These are phyloP conservation scores for Waltergamsia citrina DNA, from an alignment of 2,329 filamentous ascomycete genomes.

Conservation along the genomic window DNA sequence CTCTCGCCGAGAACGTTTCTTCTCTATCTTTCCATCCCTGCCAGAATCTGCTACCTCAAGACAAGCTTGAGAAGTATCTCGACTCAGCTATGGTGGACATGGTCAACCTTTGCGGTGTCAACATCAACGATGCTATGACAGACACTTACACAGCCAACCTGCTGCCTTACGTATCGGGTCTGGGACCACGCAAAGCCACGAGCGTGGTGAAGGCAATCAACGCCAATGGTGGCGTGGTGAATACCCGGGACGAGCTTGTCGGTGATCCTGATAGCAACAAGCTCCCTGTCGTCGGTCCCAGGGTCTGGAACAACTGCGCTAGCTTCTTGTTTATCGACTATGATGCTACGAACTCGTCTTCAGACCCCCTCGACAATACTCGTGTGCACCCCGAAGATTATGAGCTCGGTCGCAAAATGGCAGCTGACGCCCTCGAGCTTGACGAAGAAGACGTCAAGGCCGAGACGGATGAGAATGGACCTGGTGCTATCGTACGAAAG, in stretches of 20 bases:
- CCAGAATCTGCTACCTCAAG: constrained; percentile 78
- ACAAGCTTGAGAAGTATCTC: constrained; percentile 76
- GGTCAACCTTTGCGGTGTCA: constrained; percentile 92
- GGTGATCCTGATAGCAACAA: constrained; percentile 77
- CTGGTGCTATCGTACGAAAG: constrained; percentile 84
- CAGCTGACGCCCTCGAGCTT: constrained; percentile 88
- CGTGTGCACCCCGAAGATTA: constrained; percentile 98
- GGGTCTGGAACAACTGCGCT: constrained; percentile 93
- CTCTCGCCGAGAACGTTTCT: constrained; percentile 76
- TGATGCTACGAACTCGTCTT: constrained; percentile 69
- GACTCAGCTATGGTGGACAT: constrained; percentile 98
- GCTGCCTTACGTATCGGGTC: constrained; percentile 80
- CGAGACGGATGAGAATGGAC: constrained; percentile 81
- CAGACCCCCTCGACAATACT: constrained; percentile 92
- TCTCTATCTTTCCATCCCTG: constrained; percentile 85
- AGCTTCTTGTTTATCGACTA: constrained; percentile 90
- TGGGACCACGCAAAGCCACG: constrained; percentile 86
- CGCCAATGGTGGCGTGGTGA: constrained; percentile 77
- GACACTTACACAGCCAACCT: constrained; percentile 79
- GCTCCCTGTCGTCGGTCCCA: constrained; percentile 71
- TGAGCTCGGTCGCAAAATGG: constrained; percentile 96
- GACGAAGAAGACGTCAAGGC: constrained; percentile 98
- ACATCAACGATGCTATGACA: constrained; percentile 83
- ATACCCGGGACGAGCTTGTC: constrained; percentile 77
- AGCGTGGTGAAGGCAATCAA: constrained; percentile 71